These are phyloP conservation scores for Lachancea sp. DNA, from an alignment of 805 yeast genomes.

Conservation along the genomic window DNA sequence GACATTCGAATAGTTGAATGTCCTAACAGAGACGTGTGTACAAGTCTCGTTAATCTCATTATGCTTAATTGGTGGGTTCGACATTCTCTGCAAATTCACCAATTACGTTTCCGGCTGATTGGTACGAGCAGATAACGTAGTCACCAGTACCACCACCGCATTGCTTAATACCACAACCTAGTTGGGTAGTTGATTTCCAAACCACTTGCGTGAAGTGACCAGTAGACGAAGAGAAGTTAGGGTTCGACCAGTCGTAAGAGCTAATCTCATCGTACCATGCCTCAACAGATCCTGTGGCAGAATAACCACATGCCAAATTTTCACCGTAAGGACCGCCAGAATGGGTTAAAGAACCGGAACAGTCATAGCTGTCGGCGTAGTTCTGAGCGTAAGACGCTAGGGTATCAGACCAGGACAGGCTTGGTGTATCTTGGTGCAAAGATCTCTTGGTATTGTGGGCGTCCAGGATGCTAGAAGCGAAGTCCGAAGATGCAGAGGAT, in stretches of 20 bases:
- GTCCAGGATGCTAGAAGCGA: conserved; percentile 39
- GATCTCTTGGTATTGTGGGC: conserved; percentile 62
- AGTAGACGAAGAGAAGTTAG: conserved; percentile 42
- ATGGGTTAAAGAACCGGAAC: conserved; percentile 53
- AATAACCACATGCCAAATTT: conserved; percentile 70
- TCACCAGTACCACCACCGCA: conserved; percentile 51
- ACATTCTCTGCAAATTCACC: conserved; percentile 44
- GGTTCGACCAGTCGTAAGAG: conserved; percentile 46
- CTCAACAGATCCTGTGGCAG: conserved; percentile 47
- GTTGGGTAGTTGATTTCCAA: conserved; percentile 59
- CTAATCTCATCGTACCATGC: conserved; percentile 75
- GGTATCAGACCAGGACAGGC: conserved; percentile 49
- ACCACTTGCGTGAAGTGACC: conserved; percentile 85
- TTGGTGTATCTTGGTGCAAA: conserved; percentile 36
- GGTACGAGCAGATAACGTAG: conserved; percentile 70
- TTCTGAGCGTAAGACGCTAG: conserved; percentile 50
- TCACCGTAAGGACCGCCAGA: conserved; percentile 75
- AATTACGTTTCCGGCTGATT: conserved; percentile 64
- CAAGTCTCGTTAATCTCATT: neutral
- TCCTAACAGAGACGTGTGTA: too few relatives aligned
- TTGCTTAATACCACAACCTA: conserved; percentile 71
- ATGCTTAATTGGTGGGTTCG: conserved; percentile 10
- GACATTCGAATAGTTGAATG: neutral
- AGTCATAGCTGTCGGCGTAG: conserved; percentile 51
- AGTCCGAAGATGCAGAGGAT: conserved; percentile 23